Evolutionary conservation across 371 early-diverging fungal genomes (phyloP), one percentile per base, ranked within the genome.

Genomic region (Mucor mucedo): DNA sequence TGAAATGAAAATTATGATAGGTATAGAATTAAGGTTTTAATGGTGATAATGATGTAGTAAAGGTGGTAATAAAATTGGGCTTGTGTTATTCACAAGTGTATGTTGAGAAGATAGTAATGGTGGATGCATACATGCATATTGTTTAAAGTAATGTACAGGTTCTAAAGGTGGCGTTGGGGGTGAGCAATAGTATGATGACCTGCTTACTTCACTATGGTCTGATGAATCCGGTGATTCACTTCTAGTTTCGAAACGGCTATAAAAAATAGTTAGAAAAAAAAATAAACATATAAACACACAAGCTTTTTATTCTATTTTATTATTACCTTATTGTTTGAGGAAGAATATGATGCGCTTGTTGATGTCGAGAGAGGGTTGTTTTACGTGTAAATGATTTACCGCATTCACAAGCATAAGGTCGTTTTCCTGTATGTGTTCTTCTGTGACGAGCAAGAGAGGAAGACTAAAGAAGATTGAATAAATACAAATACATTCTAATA

Each of bases 331-430:
- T 32, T 50, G 60, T 16, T 49, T 30, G 52, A 41, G 52, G 41
- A 52, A 52, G 42, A 41, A 52, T 30, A 42, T 61, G 63, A 38
- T 63, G 63, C 4, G 64, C 45, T 57, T 83, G 78, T 60, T 82
- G 84, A 58, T 90, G 91, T 55, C 86, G 80, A 27, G 85, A 86
- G 21, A 90, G 62, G 9, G 86, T 89, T 10, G 87, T 86, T 77
- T 88, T 88, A 50, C 90, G 84, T 55, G 85, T 84, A 65, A 85
- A 87, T 28, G 84, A 78, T 71, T 83, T 84, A 55, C 80, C 83
- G 69, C 87, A 87, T 53, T 66, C 58, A 48, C 80, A 80, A 16
- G 61, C 69, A 65, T 80, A 80, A 4, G 80, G 80, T 6, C 80
- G 58, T 33, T 73, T 75, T 3, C 78, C 80, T 6, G 80, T 77